A percentile compares a stretch with the other conserved stretches of the same genome.
These are phyloP conservation scores for Phlebiopsis gigantea DNA, from an alignment of 768 basidiomycete species.

Conservation along the genomic window DNA sequence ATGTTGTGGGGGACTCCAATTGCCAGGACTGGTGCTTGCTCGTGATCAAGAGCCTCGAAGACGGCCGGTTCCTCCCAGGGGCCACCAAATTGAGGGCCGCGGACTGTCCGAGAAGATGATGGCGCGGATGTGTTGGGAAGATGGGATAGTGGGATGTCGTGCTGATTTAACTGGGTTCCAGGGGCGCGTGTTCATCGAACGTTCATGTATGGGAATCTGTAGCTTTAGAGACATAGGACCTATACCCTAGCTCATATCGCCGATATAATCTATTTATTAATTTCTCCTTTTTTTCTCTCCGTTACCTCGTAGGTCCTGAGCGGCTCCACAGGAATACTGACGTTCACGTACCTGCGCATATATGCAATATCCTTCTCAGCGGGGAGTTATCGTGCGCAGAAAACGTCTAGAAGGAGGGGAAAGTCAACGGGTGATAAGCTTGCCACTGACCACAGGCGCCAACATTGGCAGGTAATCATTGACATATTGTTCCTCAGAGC, in stretches of 20 bases:
- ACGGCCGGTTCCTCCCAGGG: slow-evolving; percentile 9
- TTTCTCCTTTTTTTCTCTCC: not conserved
- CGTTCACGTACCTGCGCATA: not conserved
- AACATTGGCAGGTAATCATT: too few species aligned
- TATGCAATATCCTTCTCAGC: too few species aligned
- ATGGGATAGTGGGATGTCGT: not conserved
- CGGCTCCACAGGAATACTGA: not conserved
- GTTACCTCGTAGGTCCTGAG: not conserved
- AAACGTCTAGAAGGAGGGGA: not conserved
- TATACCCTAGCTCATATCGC: slow-evolving; percentile 4
- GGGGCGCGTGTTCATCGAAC: not conserved
- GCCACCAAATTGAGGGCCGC: slow-evolving; percentile 7
- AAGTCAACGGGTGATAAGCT: not conserved
- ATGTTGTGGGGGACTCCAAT: slow-evolving; percentile 14
- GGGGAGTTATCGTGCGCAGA: not conserved
- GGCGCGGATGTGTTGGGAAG: not conserved
- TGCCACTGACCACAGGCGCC: too few species aligned
- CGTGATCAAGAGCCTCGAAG: slow-evolving; percentile 14
- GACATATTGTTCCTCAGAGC: not conserved
- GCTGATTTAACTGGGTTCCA: not conserved
- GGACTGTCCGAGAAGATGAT: slow-evolving; percentile 12
- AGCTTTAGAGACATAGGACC: not conserved
- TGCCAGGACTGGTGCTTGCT: slow-evolving; percentile 18
- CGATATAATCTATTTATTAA: not conserved
- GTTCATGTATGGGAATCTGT: not conserved